Conservation (phyloP, 2,329 filamentous ascomycete species). For the Arthrobotrys entomopaga region DNA sequence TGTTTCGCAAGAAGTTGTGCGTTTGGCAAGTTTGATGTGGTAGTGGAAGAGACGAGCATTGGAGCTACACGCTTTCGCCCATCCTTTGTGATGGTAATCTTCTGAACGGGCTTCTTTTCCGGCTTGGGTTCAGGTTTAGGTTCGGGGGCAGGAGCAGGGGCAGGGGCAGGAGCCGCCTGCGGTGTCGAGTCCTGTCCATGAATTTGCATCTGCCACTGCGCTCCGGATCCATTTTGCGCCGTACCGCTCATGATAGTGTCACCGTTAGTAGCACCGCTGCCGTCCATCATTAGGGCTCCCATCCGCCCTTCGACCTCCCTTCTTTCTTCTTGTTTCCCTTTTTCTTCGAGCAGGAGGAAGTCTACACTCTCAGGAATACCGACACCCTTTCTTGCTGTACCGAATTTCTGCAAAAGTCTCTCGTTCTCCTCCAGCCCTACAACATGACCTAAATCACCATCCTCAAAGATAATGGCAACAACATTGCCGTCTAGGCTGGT, state of each 20-base stretch:
- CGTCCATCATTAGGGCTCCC: constrained; percentile 84
- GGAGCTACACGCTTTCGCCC: constrained; percentile 96
- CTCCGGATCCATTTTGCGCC: constrained; percentile 61
- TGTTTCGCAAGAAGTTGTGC: constrained; percentile 58
- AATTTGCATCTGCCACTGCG: constrained; percentile 59
- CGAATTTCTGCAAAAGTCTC: constrained; percentile 90
- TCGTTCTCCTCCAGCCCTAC: constrained; percentile 88
- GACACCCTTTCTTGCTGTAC: constrained; percentile 84
- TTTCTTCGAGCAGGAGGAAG: constrained; percentile 84
- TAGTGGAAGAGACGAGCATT: constrained; percentile 79
- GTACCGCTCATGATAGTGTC: constrained; percentile 67
- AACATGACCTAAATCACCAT: constrained; percentile 88
- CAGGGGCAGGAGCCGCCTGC: constrained; percentile 54
- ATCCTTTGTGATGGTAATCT: constrained; percentile 94
- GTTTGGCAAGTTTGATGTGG: constrained; percentile 58
- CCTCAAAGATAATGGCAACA: constrained; percentile 80
- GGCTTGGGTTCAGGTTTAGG: constrained; percentile 57
- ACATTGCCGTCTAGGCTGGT: constrained; percentile 91
- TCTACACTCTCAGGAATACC: constrained; percentile 94
- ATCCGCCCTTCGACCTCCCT: constrained; percentile 92
- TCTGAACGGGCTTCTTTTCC: constrained; percentile 70
- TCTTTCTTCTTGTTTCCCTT: constrained; percentile 89
- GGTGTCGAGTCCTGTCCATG: constrained; percentile 46
- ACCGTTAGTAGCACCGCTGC: constrained; percentile 72
- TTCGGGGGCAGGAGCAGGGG: constrained; percentile 4